Conservation (phyloP, 1,139 yeast species). For the Lizanozyma gosingica region DNA sequence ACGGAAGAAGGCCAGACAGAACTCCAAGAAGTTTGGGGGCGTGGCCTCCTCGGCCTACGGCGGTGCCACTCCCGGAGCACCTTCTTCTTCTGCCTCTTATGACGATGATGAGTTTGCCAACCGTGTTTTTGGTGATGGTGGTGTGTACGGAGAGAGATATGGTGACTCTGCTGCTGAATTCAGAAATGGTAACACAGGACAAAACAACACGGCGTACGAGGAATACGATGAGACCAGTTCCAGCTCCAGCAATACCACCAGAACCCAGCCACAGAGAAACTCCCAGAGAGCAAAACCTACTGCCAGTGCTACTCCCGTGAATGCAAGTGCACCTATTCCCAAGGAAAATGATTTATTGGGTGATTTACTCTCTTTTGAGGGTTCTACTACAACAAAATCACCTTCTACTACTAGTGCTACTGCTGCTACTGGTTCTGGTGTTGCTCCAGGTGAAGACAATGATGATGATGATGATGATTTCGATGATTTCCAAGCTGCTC, state of each 20-base stretch:
- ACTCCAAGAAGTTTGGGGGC: conserved; percentile 72
- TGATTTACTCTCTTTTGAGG: conserved; percentile 50
- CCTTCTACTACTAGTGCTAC: conserved; percentile 8
- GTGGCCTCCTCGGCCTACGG: conserved; percentile 47
- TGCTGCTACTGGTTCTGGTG: conserved; percentile 14
- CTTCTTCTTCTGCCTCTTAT: conserved; percentile 28
- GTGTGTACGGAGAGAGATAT: conserved; percentile 63
- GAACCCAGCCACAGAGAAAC: conserved; percentile 13
- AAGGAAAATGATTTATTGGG: conserved; percentile 38
- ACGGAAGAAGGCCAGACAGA: conserved; percentile 81
- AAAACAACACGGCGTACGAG: conserved; percentile 40
- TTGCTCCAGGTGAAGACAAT: conserved; percentile 11
- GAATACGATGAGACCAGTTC: conserved; percentile 46
- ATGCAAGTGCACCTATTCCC: conserved; percentile 9
- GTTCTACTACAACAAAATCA: conserved; percentile 12
- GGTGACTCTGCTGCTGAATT: conserved; percentile 46
- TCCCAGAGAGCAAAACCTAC: conserved; percentile 14
- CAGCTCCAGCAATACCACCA: conserved; percentile 27
- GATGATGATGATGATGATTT: conserved; percentile 82
- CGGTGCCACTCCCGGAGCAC: conserved; percentile 37
- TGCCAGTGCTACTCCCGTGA: conserved; percentile 8
- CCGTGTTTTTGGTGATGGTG: conserved; percentile 73
- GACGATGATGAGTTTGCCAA: conserved; percentile 47
- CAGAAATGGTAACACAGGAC: conserved; percentile 29
- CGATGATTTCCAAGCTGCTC: conserved; percentile 89